phyloP scores from a whole-genome alignment of 2,329 filamentous ascomycete genomes.

The Didymella exigua region DNA sequence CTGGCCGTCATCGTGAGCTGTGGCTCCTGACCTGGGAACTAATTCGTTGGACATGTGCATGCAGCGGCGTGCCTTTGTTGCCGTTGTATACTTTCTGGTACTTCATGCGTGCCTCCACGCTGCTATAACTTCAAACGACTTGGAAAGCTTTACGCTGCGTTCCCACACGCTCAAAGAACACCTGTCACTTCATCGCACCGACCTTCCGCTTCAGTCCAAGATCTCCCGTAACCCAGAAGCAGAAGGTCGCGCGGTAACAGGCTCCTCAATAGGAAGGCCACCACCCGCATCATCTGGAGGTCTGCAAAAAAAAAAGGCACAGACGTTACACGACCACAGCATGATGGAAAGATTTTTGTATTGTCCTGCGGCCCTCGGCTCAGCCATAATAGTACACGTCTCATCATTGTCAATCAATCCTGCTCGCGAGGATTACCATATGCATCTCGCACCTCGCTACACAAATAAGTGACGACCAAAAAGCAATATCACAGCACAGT shows the following conservation, averaged over 20 bases:
- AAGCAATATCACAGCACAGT: slow-evolving; percentile 10
- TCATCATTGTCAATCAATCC: slow-evolving; percentile 8
- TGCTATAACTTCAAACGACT: not conserved
- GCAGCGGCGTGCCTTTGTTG: slow-evolving; percentile 2
- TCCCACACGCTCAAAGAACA: not conserved
- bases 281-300: not conserved
- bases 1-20: not conserved
- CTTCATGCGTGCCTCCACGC: not conserved
- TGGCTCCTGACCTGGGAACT: slow-evolving; percentile 12
- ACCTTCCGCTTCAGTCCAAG: slow-evolving; percentile 17
- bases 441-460: slow-evolving; percentile 21
- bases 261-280: slow-evolving; percentile 17
- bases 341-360: slow-evolving; percentile 10
- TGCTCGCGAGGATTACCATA: slow-evolving; percentile 15
- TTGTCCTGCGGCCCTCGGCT: slow-evolving; percentile 16
- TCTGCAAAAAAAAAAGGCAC: slow-evolving; percentile 8
- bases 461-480: slow-evolving; percentile 15
- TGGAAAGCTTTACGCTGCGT: not conserved
- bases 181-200: not conserved
- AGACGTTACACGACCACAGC: slow-evolving; percentile 1
- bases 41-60: not conserved
- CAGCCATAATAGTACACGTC: slow-evolving; percentile 22
- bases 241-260: slow-evolving; percentile 17
- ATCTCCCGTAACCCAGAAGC: slow-evolving; percentile 13
- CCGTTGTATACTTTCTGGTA: not conserved